Percentiles rank a stretch among this genome's conserved stretches.
Conservation (phyloP, 2,329 filamentous ascomycete genomes). For the Aspergillus hiratsukae region DNA sequence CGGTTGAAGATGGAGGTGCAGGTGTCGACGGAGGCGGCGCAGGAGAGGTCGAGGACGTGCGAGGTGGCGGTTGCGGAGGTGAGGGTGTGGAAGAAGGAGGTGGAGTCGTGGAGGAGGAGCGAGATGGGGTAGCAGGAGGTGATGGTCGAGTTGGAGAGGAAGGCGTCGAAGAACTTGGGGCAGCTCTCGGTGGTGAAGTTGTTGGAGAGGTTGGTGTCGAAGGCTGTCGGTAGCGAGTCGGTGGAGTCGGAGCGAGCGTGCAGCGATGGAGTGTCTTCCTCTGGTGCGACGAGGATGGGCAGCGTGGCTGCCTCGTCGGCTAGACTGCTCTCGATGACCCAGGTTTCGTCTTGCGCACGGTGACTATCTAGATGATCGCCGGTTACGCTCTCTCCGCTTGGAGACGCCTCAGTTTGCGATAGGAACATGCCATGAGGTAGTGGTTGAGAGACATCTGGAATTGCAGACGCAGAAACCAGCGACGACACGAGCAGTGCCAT, state of each 20-base stretch:
- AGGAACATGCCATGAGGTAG: neutral
- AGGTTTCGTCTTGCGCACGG: slow-evolving; percentile 1
- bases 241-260: slow-evolving; percentile 6
- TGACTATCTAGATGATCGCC: slow-evolving; percentile 12
- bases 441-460: slow-evolving; percentile 10
- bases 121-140: slow-evolving; percentile 77
- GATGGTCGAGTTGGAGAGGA: slow-evolving; percentile 65
- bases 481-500: slow-evolving; percentile 6
- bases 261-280: neutral
- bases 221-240: slow-evolving; percentile 55
- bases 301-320: neutral
- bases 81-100: slow-evolving; percentile 74
- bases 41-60: slow-evolving; percentile 73
- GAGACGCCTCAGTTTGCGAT: slow-evolving; percentile 1
- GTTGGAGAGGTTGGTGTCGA: slow-evolving; percentile 60
- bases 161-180: slow-evolving; percentile 56
- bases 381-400: slow-evolving; percentile 13
- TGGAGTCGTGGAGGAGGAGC: slow-evolving; percentile 77
- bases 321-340: neutral
- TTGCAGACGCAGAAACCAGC: slow-evolving; percentile 9
- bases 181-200: slow-evolving; percentile 56
- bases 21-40: slow-evolving; percentile 59
- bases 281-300: slow-evolving; percentile 1
- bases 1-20: slow-evolving; percentile 64
- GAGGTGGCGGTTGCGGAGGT: slow-evolving; percentile 69